Percentiles rank a stretch among this genome's conserved stretches.
Evolutionary conservation across 331 rosid species (phyloP).

Genomic region (Pyracantha coccinea): DNA sequence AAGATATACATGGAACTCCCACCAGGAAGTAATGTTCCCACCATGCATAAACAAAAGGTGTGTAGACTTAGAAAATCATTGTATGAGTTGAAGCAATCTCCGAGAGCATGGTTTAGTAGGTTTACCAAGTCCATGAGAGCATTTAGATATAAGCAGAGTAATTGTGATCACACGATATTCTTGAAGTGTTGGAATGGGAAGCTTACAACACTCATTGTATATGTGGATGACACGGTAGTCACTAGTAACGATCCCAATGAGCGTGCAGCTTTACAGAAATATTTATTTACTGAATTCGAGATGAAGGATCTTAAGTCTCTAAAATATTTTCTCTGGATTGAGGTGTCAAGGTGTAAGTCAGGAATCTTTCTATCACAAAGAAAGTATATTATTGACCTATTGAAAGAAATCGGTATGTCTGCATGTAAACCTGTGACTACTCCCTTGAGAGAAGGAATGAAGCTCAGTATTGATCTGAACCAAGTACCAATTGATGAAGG

Average conservation of each 20-base stretch:
- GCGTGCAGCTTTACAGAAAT: not conserved
- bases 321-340: too few relatives aligned
- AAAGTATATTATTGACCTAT: too few relatives aligned
- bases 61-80: not conserved
- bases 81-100: not conserved
- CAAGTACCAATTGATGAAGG: too few relatives aligned
- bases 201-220: not conserved
- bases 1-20: not conserved
- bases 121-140: not conserved
- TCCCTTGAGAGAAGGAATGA: too few relatives aligned
- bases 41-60: not conserved
- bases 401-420: too few relatives aligned
- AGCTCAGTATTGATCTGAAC: too few relatives aligned
- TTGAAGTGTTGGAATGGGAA: fast-evolving
- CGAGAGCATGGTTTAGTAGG: not conserved
- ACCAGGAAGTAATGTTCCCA: too few relatives aligned
- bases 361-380: not conserved
- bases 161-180: not conserved
- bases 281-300: too few relatives aligned
- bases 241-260: too few relatives aligned
- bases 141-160: not conserved
- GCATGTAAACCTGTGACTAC: too few relatives aligned
- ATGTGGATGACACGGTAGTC: not conserved
- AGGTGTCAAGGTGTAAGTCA: not conserved
- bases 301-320: too few relatives aligned